Evolutionary conservation across 2,329 filamentous ascomycete species (phyloP).

Genomic region (Grosmannia serpens): DNA sequence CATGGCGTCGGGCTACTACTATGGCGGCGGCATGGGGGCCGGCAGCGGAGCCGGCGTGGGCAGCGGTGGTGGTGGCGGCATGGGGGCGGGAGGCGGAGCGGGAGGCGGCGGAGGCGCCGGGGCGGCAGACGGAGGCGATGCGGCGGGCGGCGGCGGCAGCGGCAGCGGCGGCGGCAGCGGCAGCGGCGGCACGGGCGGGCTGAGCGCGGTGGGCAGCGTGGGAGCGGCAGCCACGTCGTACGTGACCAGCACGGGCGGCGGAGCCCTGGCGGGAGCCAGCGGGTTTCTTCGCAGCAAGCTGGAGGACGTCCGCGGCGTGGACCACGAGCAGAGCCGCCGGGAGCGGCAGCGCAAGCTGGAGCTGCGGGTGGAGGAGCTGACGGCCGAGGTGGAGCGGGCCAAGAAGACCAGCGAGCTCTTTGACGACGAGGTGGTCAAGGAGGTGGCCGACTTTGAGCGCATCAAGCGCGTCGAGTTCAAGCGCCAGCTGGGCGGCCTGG

Average conservation of each 20-base stretch:
- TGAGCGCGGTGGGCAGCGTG: conserved; percentile 25
- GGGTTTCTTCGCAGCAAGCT: conserved; percentile 88
- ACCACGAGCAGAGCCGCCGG: conserved; percentile 82
- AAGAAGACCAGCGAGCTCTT: conserved; percentile 85
- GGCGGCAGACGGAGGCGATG: too few relatives aligned
- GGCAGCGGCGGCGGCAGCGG: conserved; percentile 15
- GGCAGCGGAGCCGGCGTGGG: conserved; percentile 14
- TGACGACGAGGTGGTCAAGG: conserved; percentile 89
- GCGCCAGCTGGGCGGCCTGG: conserved; percentile 69
- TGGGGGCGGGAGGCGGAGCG: neutral
- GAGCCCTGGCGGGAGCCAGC: conserved; percentile 56
- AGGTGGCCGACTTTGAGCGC: conserved; percentile 87
- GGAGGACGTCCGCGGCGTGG: conserved; percentile 91
- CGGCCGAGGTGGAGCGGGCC: conserved; percentile 75
- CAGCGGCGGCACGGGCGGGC: neutral
- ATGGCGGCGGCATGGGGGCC: conserved; percentile 14
- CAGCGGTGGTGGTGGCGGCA: neutral
- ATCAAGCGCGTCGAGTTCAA: conserved; percentile 94
- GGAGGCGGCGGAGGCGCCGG: conserved; percentile 1
- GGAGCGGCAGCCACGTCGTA: conserved; percentile 4
- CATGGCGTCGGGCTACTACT: conserved; percentile 37
- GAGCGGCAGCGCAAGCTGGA: conserved; percentile 85
- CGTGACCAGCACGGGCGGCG: conserved; percentile 6
- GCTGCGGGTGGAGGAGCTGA: conserved; percentile 83
- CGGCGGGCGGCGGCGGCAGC: conserved; percentile 8